Evolutionary conservation across 202 grass and related monocot genomes (phyloP), one percentile per base, ranked within the genome.

Genomic region (Zoysia matrella): DNA sequence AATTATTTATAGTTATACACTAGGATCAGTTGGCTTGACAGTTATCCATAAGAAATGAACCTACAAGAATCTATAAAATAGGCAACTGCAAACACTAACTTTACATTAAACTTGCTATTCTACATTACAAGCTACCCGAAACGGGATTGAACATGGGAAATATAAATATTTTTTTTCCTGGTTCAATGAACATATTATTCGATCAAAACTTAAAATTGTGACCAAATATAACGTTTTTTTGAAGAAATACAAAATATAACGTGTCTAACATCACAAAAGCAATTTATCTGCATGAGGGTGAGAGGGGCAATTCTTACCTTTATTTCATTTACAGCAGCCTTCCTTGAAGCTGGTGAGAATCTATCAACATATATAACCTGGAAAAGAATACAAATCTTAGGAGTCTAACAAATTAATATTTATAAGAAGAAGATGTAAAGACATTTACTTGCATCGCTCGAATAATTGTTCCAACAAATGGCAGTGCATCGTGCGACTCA

Each of bases 281-380:
- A 73, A 18, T 43, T 61, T 11, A 40, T 66, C 47, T 44, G 42
- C 68, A 66, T 55, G 47, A 67, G 71, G 47, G 8, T 67, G 68
- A 69, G 8, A 77, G 52, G 73, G 66, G 49, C 12, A 14, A 52
- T 79, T 78, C 74, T 85, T 94, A 96, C 96, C 96, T 96, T 99
- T 92, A 99, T 99, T 86, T 99, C 96, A 89, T 90, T 93, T 63
- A 99, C 91, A 80, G 96, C 96, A 83, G 85, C 73, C 74, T 93
- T 99, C 67, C 96, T 88, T 63, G 96, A 99, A 71, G 83, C 77
- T 52, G 92, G 82, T 12, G 91, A 95, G 85, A 99, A 99, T 84
- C 96, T 95, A 86, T 99, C 93, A 64, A 99, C 96, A 85, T 99
- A 99, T 81, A 99, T 99, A 87, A 98, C 95, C 95, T 98, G 79